Percentiles rank a stretch among this genome's conserved stretches.
These are phyloP conservation scores for Paecilomyces niveus DNA, from an alignment of 2,329 filamentous ascomycete genomes.

Conservation along the genomic window DNA sequence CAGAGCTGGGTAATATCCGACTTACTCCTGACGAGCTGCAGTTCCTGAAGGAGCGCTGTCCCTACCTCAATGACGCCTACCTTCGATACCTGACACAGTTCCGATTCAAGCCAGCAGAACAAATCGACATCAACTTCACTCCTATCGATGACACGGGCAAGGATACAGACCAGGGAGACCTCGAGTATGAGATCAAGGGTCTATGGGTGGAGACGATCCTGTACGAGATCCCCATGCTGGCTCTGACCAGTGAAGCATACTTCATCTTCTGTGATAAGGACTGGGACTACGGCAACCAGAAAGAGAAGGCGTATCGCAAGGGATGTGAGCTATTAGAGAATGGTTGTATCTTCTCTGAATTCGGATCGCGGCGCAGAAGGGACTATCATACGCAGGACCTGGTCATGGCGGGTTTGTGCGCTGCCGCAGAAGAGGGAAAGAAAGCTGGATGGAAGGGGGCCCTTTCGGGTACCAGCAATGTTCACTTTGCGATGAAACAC, in stretches of 20 bases:
- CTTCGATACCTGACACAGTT: conserved; percentile 77
- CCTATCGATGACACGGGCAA: conserved; percentile 50
- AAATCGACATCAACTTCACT: conserved; percentile 64
- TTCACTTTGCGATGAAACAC: conserved; percentile 93
- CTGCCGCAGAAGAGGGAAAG: conserved; percentile 65
- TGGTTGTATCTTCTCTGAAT: conserved; percentile 88
- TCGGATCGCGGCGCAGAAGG: conserved; percentile 79
- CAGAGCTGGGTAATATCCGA: conserved; percentile 74
- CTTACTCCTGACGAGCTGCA: conserved; percentile 71
- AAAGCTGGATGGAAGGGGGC: conserved; percentile 61
- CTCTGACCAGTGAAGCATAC: conserved; percentile 89
- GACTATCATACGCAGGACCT: conserved; percentile 94
- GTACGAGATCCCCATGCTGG: conserved; percentile 92
- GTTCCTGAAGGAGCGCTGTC: conserved; percentile 71
- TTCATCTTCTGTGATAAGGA: conserved; percentile 94
- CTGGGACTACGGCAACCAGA: conserved; percentile 82
- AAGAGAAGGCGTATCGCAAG: conserved; percentile 77
- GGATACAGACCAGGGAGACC: conserved; percentile 63
- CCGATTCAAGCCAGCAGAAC: conserved; percentile 70
- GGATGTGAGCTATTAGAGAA: conserved; percentile 68
- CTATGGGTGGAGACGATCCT: conserved; percentile 92
- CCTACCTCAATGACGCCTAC: conserved; percentile 72
- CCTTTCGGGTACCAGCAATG: conserved; percentile 87
- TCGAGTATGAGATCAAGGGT: conserved; percentile 71
- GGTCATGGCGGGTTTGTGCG: conserved; percentile 78